Evolutionary conservation across 164 flowering plant genomes (phyloP), one percentile per base, ranked within the genome.

Genomic region (Chimonanthus salicifolius): DNA sequence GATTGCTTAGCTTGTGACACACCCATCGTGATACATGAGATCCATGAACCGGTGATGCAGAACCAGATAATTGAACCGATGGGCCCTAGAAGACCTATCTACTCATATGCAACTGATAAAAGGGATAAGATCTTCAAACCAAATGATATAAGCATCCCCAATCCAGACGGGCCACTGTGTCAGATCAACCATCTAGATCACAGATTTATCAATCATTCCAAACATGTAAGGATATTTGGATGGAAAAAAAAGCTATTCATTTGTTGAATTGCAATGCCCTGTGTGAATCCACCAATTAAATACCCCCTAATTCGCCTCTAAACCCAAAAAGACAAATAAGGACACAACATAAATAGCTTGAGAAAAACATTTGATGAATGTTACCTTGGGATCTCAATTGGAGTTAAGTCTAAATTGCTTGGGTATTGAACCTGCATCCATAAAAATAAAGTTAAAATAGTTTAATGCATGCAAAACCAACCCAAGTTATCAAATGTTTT

Each of bases 311-410:
- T 54, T 54, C 16, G 13, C 9, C 16, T 3, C 16, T 10, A 15
- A 8, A 54, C 60, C 60, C 60, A 54, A 54, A 54, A 11, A n/a
- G 49, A 49, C 43, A 65, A 54, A 33, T 1, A 33, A 50, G 5
- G 13, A 49, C 5, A 21, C 47, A 73, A 44, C 8, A 73, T 49
- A 45, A 16, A 47, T 5, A 8, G n/a, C 8, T 45, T 45, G 33
- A 49, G n/a, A 64, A 4, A 62, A 69, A 11, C 60, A 48, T 10
- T 46, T 15, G 7, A n/a, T 3, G 13, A 72, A 73, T 4, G 84
- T 20, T 72, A 95, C 99, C 98, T 88, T 78, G 90, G 92, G 64
- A 90, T 83, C 71, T 88, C 90, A 69, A 92, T 78, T 33, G 97
- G 94, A 75, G 89, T 78, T 58, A 89, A 75, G 79, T 90, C 98